Conservation (phyloP, 176 grass and related monocot genomes). For the Chloris gayana region DNA sequence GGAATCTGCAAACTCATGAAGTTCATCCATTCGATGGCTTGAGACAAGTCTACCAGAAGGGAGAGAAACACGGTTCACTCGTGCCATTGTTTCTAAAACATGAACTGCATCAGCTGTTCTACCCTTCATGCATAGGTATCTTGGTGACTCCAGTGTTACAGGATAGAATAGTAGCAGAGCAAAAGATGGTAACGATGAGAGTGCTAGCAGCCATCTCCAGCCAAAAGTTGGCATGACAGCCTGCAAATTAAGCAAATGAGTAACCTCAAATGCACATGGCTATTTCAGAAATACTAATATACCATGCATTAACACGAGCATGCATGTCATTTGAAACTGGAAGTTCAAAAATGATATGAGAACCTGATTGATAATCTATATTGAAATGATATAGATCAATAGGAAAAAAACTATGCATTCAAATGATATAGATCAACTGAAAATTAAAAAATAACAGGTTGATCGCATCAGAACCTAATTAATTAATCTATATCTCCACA, state of each 20-base stretch:
- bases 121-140: slow-evolving; percentile 92
- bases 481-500: not conserved
- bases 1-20: slow-evolving; percentile 52
- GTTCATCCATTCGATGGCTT: slow-evolving; percentile 58
- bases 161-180: slow-evolving; percentile 83
- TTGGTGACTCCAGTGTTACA: slow-evolving; percentile 80
- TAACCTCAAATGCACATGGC: slow-evolving; percentile 4
- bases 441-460: not conserved
- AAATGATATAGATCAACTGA: not conserved
- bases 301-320: not conserved
- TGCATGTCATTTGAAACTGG: slow-evolving; percentile 14
- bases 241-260: slow-evolving; percentile 53
- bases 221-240: slow-evolving; percentile 84
- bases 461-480: not conserved
- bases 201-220: slow-evolving; percentile 87
- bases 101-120: slow-evolving; percentile 64
- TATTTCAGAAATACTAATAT: slow-evolving; percentile 23
- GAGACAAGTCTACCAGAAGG: slow-evolving; percentile 66
- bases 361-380: no score
- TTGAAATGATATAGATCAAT: no score
- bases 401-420: not conserved
- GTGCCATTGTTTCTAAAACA: slow-evolving; percentile 84
- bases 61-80: slow-evolving; percentile 62
- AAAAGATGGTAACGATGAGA: slow-evolving; percentile 91
- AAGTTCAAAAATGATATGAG: no score